phyloP scores from a whole-genome alignment of 768 basidiomycete genomes.

The Hortiboletus campestris region DNA sequence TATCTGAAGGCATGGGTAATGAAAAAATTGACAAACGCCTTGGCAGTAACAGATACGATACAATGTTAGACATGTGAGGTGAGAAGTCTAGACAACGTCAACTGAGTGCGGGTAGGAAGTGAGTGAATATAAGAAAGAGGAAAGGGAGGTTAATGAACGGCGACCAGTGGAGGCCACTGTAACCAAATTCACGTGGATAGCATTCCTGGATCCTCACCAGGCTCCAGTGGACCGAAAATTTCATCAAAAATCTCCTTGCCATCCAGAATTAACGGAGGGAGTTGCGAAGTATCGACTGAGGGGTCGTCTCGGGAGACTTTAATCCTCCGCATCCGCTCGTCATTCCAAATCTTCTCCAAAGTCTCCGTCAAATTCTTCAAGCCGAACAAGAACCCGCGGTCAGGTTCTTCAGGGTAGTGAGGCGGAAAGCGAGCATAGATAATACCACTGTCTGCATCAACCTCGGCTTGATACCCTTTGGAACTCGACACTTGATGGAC shows the following conservation, averaged over 20 bases:
- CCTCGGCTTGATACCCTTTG: slow-evolving; percentile 78
- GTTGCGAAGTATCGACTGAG: slow-evolving; percentile 42
- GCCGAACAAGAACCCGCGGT: slow-evolving; percentile 92
- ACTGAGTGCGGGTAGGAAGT: neutral
- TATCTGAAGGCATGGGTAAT: slow-evolving; percentile 2
- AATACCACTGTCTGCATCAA: slow-evolving; percentile 79
- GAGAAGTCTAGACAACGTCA: slow-evolving; percentile 15
- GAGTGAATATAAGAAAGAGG: neutral
- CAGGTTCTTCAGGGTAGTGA: slow-evolving; percentile 83
- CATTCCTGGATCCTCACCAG: slow-evolving; percentile 70
- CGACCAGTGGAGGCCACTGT: neutral
- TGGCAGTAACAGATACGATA: slow-evolving; percentile 5
- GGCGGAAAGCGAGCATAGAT: slow-evolving; percentile 94
- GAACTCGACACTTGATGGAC: slow-evolving; percentile 51
- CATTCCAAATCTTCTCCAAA: slow-evolving; percentile 84
- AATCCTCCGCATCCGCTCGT: slow-evolving; percentile 71
- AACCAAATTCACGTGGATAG: slow-evolving; percentile 56
- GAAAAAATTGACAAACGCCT: neutral
- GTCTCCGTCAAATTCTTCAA: slow-evolving; percentile 75
- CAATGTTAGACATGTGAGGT: slow-evolving; percentile 3
- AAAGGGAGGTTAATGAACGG: neutral
- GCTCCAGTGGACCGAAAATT: slow-evolving; percentile 52
- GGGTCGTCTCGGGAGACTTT: slow-evolving; percentile 62
- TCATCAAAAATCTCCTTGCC: slow-evolving; percentile 80
- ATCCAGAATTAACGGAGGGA: slow-evolving; percentile 64